Base-by-base conservation (phyloP, 345 rosid species). In the Bruguiera parviflora region DNA sequence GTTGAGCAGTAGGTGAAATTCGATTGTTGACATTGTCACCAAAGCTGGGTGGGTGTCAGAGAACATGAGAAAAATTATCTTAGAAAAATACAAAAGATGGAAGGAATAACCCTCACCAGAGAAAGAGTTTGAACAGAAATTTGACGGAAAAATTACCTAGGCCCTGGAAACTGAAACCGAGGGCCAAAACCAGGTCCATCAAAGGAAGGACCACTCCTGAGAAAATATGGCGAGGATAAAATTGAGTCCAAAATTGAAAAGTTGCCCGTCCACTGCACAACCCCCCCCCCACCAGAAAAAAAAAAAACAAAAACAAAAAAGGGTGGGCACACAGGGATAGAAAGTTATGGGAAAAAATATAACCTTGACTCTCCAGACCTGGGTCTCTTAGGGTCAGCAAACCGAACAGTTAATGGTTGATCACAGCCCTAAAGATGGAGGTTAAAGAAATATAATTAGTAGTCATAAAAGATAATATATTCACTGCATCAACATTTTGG, bases 361-460 rank as follows among this genome's bases (percentile, higher is more conserved):
- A 57, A 92, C 99, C 96, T 92, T 64, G 89, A 77, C 72, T 95
- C 98, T 72, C 94, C 96, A 69, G 86, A 80, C 78, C 93, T 85
- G 15, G 96, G 96, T 82, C 94, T 85, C 87, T 92, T 95, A 67
- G 99, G 99, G 81, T 95, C 98, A 82, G 99, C 99, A 92, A 95
- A 95, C 58, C 99, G 96, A 65, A 92, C 97, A 69, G 92, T 90
- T 78, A 95, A 75, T 63, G 99, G 99, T 79, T 95, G 98, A 84
- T 88, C 93, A 73, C 97, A 95, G 31, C 96, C 99, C 98, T 92
- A 76, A 37, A 43, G 58, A 76, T 61, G 64, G 76, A 62, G 52
- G 67, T 16, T 51, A 68, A 43, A 43, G 21, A 66, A 33, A 62
- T 63, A 15, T 52, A 67, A 57, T 46, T 6, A 59, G 55, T 29